Percentiles rank a stretch among this genome's conserved stretches.
Conservation (phyloP, 805 yeast genomes). For the Schwanniomyces occidentalis region DNA sequence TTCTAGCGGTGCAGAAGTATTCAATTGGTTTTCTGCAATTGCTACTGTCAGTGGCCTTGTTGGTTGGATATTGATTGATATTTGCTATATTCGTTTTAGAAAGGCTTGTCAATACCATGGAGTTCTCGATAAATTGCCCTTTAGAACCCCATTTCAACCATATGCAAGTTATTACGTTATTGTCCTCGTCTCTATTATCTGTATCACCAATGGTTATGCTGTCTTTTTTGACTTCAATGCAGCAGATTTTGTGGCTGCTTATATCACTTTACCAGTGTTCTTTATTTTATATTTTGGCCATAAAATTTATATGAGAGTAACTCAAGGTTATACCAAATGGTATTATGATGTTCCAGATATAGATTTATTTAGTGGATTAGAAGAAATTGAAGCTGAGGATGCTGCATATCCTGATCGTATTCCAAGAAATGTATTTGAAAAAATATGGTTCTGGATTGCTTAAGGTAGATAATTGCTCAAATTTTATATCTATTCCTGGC, state of each 20-base stretch:
- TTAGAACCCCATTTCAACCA: constrained; percentile 30
- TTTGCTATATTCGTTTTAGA: constrained; percentile 62
- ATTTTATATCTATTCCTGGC: neutral
- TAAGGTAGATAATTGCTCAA: neutral
- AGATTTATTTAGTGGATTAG: constrained; percentile 57
- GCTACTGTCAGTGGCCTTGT: constrained; percentile 69
- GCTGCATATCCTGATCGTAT: constrained; percentile 27
- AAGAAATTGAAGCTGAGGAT: constrained; percentile 50
- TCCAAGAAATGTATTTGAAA: constrained; percentile 35
- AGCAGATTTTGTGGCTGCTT: constrained; percentile 35
- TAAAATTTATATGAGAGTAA: constrained; percentile 20
- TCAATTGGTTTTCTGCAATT: constrained; percentile 70
- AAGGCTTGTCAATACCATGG: too few relatives aligned
- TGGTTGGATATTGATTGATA: constrained; percentile 57
- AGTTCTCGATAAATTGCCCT: constrained; percentile 25
- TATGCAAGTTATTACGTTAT: constrained; percentile 31
- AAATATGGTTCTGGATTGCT: constrained; percentile 46
- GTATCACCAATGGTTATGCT: constrained; percentile 34
- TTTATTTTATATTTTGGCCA: constrained; percentile 28
- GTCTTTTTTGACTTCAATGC: constrained; percentile 30
- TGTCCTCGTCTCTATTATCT: constrained; percentile 20
- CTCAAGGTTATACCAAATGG: too few relatives aligned
- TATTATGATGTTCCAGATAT: constrained; percentile 37
- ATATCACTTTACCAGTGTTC: constrained; percentile 32
- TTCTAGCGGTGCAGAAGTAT: constrained; percentile 57